Conservation (phyloP, 768 basidiomycete genomes). For the Mycena rebaudengoi region DNA sequence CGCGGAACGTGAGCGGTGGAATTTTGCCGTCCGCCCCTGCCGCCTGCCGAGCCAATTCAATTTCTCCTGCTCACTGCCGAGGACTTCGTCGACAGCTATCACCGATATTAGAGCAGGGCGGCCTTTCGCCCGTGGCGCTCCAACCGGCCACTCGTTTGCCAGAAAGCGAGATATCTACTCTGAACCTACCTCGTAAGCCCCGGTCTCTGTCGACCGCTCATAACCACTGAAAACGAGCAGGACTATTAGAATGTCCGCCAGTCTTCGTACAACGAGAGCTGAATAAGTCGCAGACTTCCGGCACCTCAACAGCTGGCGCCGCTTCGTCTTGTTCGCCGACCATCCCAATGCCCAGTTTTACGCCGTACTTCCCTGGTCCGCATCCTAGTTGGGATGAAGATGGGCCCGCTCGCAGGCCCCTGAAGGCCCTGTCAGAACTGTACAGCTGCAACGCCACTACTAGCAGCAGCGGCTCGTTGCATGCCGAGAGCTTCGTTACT, state of each 20-base stretch:
- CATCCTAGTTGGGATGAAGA: constrained; percentile 24
- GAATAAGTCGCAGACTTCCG: not conserved
- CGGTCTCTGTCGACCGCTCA: not conserved
- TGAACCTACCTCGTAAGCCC: constrained; percentile 12
- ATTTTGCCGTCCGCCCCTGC: not conserved
- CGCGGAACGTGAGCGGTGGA: not conserved
- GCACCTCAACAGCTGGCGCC: not conserved
- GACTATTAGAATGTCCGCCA: not conserved
- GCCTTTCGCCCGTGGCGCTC: constrained; percentile 16
- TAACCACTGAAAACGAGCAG: not conserved
- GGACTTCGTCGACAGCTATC: constrained; percentile 21
- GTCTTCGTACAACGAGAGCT: not conserved
- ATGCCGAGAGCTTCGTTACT: constrained; percentile 28
- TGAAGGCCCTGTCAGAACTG: not conserved
- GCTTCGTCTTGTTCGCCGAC: constrained; percentile 12
- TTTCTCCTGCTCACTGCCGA: constrained; percentile 20
- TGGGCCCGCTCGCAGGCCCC: constrained; percentile 21
- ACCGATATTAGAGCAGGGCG: constrained; percentile 22
- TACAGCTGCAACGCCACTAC: not conserved
- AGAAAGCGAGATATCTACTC: constrained; percentile 16
- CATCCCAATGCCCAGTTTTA: constrained; percentile 15
- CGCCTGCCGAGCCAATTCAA: constrained; percentile 15
- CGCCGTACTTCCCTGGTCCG: constrained; percentile 20
- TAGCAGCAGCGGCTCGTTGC: constrained; percentile 24
- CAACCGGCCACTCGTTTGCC: constrained; percentile 7